A percentile compares a stretch with the other conserved stretches of the same genome.
These are phyloP conservation scores for Byssothecium circinans DNA, from an alignment of 2,329 filamentous ascomycete genomes.

Conservation along the genomic window DNA sequence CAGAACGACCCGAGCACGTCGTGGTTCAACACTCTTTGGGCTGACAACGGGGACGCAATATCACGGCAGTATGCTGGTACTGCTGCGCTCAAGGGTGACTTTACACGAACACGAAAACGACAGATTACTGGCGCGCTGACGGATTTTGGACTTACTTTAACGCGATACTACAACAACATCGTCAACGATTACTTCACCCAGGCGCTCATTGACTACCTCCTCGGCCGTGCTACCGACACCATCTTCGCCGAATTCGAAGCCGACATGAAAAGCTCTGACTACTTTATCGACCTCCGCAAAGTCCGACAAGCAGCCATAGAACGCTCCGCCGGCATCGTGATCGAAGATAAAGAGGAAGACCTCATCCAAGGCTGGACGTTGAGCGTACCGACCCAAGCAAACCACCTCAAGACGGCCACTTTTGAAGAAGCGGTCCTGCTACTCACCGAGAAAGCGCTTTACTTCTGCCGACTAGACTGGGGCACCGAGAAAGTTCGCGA, in stretches of 20 bases:
- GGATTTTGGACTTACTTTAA: slow-evolving; percentile 85
- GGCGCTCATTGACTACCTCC: slow-evolving; percentile 88
- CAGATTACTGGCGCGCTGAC: slow-evolving; percentile 90
- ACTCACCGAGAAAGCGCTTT: slow-evolving; percentile 80
- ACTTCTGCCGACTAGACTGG: slow-evolving; percentile 93
- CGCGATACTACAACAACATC: slow-evolving; percentile 79
- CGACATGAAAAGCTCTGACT: slow-evolving; percentile 90
- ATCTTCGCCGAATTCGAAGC: slow-evolving; percentile 95
- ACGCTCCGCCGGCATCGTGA: slow-evolving; percentile 80
- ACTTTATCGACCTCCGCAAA: slow-evolving; percentile 80
- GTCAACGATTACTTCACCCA: slow-evolving; percentile 98
- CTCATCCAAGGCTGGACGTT: slow-evolving; percentile 89
- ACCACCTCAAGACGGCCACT: slow-evolving; percentile 67
- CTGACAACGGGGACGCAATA: slow-evolving; percentile 94
- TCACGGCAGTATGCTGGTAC: slow-evolving; percentile 96
- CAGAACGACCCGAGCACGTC: slow-evolving; percentile 76
- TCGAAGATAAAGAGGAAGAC: slow-evolving; percentile 75
- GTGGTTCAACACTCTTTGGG: slow-evolving; percentile 98
- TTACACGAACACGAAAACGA: slow-evolving; percentile 85
- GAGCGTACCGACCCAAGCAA: slow-evolving; percentile 71
- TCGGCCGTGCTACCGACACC: slow-evolving; percentile 80
- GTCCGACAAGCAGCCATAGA: slow-evolving; percentile 89
- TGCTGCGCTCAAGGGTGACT: slow-evolving; percentile 94
- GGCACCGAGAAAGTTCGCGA: slow-evolving; percentile 90
- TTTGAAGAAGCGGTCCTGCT: slow-evolving; percentile 89